Evolutionary conservation across 2,329 filamentous ascomycete genomes (phyloP), one percentile per base, ranked within the genome.

Genomic region (Monilinia polystroma): DNA sequence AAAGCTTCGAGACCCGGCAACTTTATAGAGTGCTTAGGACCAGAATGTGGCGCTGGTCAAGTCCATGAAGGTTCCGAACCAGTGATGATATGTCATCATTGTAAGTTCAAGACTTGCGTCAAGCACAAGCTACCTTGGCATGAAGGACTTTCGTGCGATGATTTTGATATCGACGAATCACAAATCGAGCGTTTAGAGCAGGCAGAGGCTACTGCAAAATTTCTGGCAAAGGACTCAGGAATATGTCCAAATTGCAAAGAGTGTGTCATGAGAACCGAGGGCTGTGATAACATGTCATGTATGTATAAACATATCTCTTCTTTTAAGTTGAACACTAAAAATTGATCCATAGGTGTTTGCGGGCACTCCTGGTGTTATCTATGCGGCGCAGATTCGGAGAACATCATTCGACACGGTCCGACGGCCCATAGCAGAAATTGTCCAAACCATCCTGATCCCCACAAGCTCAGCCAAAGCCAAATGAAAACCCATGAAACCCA

Each of bases 231-330:
- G 32, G 56, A 68, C 16, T 68, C 68, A 0, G 64, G 70, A 29
- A 67, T 74, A 2, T 74, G 72, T 26, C 69, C 72, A 3, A 55
- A 65, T 38, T 74, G 72, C 54, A 32, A 68, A 16, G 66, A 72
- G 23, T 70, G 71, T 12, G 70, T 74, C 4, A 66, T 63, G 2
- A 68, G 68, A 51, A 66, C 35, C 12, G 69, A 68, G 0, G 72
- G 72, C 0, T 74, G 72, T 59, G 71, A 74, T 60, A 71, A 74
- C 49, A 66, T 74, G 62, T 23, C 35, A n/a, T 74, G 72, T 58
- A 45, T n/a, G 64, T 66, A 23, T 43, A 26, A 16, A 38, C 14
- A 3, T 18, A 10, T 1, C 26, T 29, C 55, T 45, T 38, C 2
- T 1, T 53, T 4, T n/a, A 49, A 35, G 8, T 7, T 12, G 6